A percentile compares a stretch with the other conserved stretches of the same genome.
Evolutionary conservation across 2,329 filamentous ascomycete species (phyloP).

Genomic region (Arthroderma sp.): DNA sequence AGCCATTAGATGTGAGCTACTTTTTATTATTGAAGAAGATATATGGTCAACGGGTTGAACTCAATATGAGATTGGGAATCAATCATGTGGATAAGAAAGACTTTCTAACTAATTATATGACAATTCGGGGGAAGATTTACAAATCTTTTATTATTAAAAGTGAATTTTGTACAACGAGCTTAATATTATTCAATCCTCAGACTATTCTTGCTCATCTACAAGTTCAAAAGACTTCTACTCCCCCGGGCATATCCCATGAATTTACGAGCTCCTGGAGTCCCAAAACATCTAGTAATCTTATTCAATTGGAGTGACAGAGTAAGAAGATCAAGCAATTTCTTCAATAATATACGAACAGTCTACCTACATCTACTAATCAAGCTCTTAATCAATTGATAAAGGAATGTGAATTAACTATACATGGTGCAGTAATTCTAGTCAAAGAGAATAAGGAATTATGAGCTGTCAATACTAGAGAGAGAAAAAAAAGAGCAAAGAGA

Average conservation of each 20-base stretch:
- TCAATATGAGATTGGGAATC: slow-evolving; percentile 1
- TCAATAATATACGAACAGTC: background rate
- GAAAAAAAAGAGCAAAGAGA: slow-evolving; percentile 5
- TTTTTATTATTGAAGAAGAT: background rate
- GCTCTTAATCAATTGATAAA: slow-evolving; percentile 3
- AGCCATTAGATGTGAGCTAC: slow-evolving; percentile 3
- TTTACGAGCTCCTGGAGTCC: background rate
- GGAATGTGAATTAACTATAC: slow-evolving; percentile 1
- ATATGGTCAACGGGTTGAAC: background rate
- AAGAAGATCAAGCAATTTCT: background rate
- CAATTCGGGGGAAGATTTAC: slow-evolving; percentile 3
- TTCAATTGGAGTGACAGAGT: background rate
- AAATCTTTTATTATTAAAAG: background rate
- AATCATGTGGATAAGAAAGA: slow-evolving; percentile 6
- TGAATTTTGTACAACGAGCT: background rate
- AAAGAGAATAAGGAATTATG: slow-evolving; percentile 3
- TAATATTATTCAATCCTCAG: background rate
- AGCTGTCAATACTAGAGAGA: slow-evolving; percentile 6
- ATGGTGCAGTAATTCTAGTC: slow-evolving; percentile 3
- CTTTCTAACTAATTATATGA: slow-evolving; percentile 3
- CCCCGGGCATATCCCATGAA: background rate
- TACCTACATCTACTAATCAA: slow-evolving; percentile 1
- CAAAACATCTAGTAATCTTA: background rate
- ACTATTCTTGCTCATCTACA: background rate
- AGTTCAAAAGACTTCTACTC: background rate